Conservation (phyloP, 2,329 filamentous ascomycete genomes). For the Cordyceps farinosa region DNA sequence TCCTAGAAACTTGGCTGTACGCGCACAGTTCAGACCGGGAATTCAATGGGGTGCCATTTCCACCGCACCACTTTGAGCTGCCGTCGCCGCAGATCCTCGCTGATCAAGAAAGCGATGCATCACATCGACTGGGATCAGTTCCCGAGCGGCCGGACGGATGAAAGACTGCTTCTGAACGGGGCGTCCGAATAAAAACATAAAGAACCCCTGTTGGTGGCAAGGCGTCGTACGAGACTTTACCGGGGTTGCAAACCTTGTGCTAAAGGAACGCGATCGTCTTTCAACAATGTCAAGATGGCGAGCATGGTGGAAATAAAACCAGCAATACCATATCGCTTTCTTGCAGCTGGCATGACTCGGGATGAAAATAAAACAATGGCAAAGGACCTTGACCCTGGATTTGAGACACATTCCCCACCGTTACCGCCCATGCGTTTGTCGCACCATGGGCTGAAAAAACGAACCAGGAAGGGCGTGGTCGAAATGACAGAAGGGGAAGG, state of each 20-base stretch:
- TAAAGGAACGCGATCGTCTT: slow-evolving; percentile 3
- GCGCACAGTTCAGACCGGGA: slow-evolving; percentile 46
- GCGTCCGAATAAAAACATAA: not conserved
- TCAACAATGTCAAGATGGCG: not conserved
- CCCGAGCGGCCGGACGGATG: slow-evolving; percentile 27
- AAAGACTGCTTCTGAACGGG: not conserved
- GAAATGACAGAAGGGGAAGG: slow-evolving; percentile 6
- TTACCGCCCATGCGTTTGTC: slow-evolving; percentile 11
- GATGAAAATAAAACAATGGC: slow-evolving; percentile 12
- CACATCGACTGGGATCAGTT: slow-evolving; percentile 29
- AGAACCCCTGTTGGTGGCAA: slow-evolving; percentile 1
- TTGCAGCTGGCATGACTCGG: slow-evolving; percentile 5
- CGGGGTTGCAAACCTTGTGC: not conserved
- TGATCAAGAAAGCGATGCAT: slow-evolving; percentile 26
- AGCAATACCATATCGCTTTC: not conserved
- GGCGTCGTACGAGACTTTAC: not conserved
- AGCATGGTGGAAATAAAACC: not conserved
- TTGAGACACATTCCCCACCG: slow-evolving; percentile 15
- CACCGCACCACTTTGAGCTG: slow-evolving; percentile 43
- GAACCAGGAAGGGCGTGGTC: not conserved
- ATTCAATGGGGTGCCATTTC: slow-evolving; percentile 44
- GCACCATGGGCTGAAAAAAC: slow-evolving; percentile 3
- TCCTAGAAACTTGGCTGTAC: slow-evolving; percentile 44
- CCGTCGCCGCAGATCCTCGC: slow-evolving; percentile 45
- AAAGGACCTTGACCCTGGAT: not conserved